Base-by-base conservation (phyloP, 352 stramenopile genomes). In the Phytophthora capsici region DNA sequence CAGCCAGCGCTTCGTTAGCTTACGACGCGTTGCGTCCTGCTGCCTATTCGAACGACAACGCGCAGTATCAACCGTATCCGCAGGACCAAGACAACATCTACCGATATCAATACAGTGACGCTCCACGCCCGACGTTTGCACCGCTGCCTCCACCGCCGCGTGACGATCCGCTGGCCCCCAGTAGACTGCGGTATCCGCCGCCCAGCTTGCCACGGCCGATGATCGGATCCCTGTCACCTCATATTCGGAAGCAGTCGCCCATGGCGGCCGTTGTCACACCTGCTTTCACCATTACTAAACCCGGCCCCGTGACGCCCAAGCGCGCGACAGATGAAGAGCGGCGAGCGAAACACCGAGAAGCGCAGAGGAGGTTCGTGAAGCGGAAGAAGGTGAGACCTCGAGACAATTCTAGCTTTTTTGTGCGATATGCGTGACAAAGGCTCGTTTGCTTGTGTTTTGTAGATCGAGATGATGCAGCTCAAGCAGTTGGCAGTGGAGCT, bases 271-370 rank as follows among this genome's bases (percentile, higher is more conserved):
- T 63, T 6, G 55, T 50, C 30, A 66, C 64, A 12, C 43, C 57
- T 16, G 49, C 53, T 10, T 69, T 59, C 48, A 43, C 45, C 12
- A 57, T 65, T 25, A 38, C 57, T 13, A 59, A 61, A 16, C 36
- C 53, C 2, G 52, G 43, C 25, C 38, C 38, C 13, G 37, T 36
- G 10, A 54, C 43, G 17, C 54, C 58, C 48, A 73, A 71, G 41
- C 38, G 69, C n/a, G 64, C 63, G 38, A 71, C 71, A n/a, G 77
- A 85, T 36, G 77, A 85, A 37, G 74, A 82, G 61, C 77, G 77
- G 38, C 73, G 80, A 60, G 77, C 77, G 10, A 85, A 85, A 47
- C 77, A 85, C 51, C 72, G 77, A 32, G 77, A 85, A 67, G 77
- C 75, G 4, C 77, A 85, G 66, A 57, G 77, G 10, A 34, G 77